Conservation (phyloP, 2,329 filamentous ascomycete genomes). For the Decorospora gaudefroyi region DNA sequence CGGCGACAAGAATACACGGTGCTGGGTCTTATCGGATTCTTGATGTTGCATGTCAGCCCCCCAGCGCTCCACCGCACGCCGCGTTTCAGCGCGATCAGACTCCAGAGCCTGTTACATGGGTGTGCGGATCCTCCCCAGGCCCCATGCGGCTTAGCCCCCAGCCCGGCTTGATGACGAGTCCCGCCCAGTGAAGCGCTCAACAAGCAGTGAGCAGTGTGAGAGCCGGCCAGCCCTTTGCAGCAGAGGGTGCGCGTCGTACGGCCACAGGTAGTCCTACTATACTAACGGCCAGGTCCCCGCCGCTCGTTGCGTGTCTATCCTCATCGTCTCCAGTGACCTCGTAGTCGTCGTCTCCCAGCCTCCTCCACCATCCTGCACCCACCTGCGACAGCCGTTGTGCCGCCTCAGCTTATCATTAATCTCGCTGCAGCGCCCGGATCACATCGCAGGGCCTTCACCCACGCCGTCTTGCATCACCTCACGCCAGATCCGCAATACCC, state of each 20-base stretch:
- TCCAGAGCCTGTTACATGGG: no score
- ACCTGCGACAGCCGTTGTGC: constrained; percentile 4
- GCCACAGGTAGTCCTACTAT: no score
- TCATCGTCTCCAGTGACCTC: background rate
- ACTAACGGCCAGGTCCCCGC: no score
- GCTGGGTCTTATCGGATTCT: background rate
- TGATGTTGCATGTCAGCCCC: background rate
- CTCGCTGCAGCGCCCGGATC: constrained; percentile 18
- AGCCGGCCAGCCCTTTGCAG: no score
- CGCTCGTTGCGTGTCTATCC: no score
- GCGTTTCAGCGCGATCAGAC: no score
- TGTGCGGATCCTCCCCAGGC: no score
- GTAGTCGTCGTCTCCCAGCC: background rate
- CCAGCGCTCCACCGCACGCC: background rate
- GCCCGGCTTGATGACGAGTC: constrained; percentile 1
- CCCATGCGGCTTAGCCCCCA: no score
- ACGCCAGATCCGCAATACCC: constrained; percentile 32
- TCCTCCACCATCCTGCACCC: constrained; percentile 1
- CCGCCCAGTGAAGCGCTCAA: no score
- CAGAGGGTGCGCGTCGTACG: background rate
- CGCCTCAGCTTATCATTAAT: constrained; percentile 24
- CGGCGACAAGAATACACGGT: no score
- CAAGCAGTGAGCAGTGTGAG: no score
- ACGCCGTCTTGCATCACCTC: constrained; percentile 22
- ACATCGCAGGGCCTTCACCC: constrained; percentile 5